phyloP scores from a whole-genome alignment of 2,329 filamentous ascomycete species.

The Stagonosporopsis rhizophila region DNA sequence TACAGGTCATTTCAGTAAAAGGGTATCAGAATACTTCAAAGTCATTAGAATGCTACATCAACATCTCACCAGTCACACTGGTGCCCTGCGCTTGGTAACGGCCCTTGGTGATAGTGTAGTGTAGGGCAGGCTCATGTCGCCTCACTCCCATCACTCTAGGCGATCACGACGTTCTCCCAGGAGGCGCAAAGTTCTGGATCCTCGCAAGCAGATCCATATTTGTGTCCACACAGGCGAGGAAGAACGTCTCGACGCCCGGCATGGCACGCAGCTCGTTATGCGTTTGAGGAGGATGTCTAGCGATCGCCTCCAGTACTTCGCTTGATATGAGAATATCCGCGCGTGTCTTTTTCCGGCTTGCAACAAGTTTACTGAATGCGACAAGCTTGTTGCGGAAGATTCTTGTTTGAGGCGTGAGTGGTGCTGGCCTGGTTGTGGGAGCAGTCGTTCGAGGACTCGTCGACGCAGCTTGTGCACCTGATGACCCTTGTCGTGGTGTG shows the following conservation, averaged over 20 bases:
- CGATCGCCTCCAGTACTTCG: conserved; percentile 32
- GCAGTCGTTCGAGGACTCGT: background rate
- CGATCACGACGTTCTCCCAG: background rate
- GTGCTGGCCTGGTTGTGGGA: background rate
- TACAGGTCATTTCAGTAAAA: background rate
- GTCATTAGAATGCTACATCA: background rate
- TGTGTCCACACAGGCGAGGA: conserved; percentile 28
- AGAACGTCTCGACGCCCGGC: conserved; percentile 33
- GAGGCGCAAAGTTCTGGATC: conserved; percentile 33
- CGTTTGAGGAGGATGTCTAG: conserved; percentile 27
- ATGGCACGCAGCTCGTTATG: conserved; percentile 34
- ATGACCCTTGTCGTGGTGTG: background rate
- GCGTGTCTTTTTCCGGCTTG: conserved; percentile 18
- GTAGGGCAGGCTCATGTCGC: too few relatives aligned
- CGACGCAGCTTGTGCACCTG: background rate
- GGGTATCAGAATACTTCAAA: background rate
- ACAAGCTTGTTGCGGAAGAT: conserved; percentile 39
- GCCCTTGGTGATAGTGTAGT: too few relatives aligned
- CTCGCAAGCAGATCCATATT: conserved; percentile 35
- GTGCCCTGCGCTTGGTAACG: too few relatives aligned
- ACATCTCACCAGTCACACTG: background rate
- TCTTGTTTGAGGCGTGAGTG: background rate
- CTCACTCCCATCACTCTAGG: too few relatives aligned
- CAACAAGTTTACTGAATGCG: conserved; percentile 39
- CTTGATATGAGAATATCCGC: conserved; percentile 27